Evolutionary conservation across 306 rosid genomes (phyloP).

Genomic region (Quercus alba): DNA sequence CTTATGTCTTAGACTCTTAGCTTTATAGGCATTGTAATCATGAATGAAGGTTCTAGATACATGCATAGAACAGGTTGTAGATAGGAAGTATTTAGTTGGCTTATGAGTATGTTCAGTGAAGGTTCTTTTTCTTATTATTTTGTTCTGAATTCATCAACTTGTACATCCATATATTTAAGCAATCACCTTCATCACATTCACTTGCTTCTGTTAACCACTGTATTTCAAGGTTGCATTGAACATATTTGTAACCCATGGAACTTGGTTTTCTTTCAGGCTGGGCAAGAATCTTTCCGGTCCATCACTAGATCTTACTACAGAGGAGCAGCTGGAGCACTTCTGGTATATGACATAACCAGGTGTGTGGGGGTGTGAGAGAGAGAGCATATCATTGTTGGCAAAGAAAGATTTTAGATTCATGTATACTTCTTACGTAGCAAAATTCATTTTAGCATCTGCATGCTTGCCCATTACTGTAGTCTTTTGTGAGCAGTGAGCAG

Average conservation of each 20-base stretch:
- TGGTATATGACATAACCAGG: constrained; percentile 98
- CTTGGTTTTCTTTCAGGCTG: constrained; percentile 62
- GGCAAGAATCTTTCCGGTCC: constrained; percentile 97
- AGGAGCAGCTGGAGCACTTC: constrained; percentile 97
- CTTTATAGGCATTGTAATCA: not conserved
- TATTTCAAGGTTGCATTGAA: not conserved
- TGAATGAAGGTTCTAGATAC: not conserved
- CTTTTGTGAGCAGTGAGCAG: not conserved
- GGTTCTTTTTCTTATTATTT: not conserved
- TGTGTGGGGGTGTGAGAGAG: constrained; percentile 22
- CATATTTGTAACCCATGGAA: not conserved
- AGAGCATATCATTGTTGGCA: not conserved
- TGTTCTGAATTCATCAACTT: not conserved
- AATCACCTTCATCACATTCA: not conserved
- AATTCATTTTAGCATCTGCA: not conserved
- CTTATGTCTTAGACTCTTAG: not conserved
- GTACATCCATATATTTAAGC: not conserved
- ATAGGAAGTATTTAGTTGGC: not conserved
- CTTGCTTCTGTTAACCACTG: not conserved
- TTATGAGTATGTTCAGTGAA: not conserved
- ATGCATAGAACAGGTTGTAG: not conserved
- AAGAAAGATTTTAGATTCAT: not conserved
- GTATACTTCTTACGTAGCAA: not conserved
- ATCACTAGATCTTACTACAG: constrained; percentile 96
- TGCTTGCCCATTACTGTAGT: not conserved